Evolutionary conservation across 306 rosid species (phyloP), one percentile per base, ranked within the genome.

Genomic region (Gillenia trifoliata): DNA sequence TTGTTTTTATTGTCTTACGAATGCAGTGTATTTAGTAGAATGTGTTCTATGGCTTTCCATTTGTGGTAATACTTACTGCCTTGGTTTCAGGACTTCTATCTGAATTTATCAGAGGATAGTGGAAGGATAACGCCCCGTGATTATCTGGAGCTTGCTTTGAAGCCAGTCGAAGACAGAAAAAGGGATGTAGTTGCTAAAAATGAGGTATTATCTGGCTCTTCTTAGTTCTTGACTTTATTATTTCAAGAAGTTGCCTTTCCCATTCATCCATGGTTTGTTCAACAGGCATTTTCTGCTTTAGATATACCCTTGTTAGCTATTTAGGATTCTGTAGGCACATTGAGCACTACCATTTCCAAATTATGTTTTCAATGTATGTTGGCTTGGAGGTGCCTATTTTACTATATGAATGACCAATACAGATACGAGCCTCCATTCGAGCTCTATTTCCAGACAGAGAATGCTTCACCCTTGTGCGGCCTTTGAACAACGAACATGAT

Each of bases 381-480:
- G 33, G 29, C 45, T n/a, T 74, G 65, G 79, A 71, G 64, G 68
- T 75, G 40, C 81, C 75, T 74, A 85, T 77, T 84, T 69, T 77
- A 31, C 70, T 33, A 33, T 69, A 41, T 41, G 66, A 70, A 55
- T 74, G 68, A 64, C 77, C 54, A 28, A 69, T 78, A 66, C 79
- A 95, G 99, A 95, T 95, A 79, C 93, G 99, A 13, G 98, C 92
- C 59, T 86, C 98, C 67, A 90, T 95, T 67, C 86, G 94, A 77
- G 97, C 98, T 83, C 82, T 95, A 62, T 95, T 95, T 84, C 99
- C 97, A 3, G 97, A 95, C 52, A 81, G 98, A 86, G 99, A 95
- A 72, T 95, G 99, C 79, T 92, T 92, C 90, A 86, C 98, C 38
- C 97, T 95, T 45, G 92, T 89, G 76, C 92, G 98, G 60, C 99